These are phyloP conservation scores for Ceriops zippeliana DNA, from an alignment of 345 rosid species.

Conservation along the genomic window DNA sequence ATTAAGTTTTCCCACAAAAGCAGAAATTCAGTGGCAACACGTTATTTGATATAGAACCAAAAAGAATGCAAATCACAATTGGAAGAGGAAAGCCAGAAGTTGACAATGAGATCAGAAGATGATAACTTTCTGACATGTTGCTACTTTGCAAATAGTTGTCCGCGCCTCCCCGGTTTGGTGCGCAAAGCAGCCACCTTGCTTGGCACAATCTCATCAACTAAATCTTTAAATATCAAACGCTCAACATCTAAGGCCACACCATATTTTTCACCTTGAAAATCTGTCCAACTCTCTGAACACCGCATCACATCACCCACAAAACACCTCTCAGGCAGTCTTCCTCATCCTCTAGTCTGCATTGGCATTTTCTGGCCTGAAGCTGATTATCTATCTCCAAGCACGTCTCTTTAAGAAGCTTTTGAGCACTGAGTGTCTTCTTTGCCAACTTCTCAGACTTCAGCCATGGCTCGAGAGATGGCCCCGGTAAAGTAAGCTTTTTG, in stretches of 20 bases:
- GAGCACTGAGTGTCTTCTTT: conserved; percentile 59
- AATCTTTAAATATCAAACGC: conserved; percentile 74
- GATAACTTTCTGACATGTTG: not conserved
- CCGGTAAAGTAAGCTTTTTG: conserved; percentile 46
- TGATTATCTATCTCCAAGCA: conserved; percentile 65
- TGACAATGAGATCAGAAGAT: too few species aligned
- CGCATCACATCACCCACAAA: conserved; percentile 58
- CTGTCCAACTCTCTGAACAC: conserved; percentile 65
- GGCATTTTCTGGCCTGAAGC: conserved; percentile 48
- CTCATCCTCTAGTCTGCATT: conserved; percentile 46
- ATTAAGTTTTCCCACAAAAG: conserved; percentile 20
- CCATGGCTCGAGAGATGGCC: conserved; percentile 48
- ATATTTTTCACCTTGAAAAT: conserved; percentile 47
- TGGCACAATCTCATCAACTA: conserved; percentile 65
- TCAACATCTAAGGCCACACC: conserved; percentile 72
- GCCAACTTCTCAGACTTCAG: conserved; percentile 44
- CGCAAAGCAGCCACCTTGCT: conserved; percentile 42
- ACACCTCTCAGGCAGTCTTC: conserved; percentile 52
- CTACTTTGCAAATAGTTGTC: conserved; percentile 56
- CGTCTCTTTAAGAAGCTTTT: conserved; percentile 71
- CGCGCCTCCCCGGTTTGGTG: conserved; percentile 44
- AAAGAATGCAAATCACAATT: not conserved
- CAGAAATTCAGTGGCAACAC: conserved; percentile 8
- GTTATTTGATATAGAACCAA: conserved; percentile 22
- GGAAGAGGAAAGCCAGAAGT: not conserved